Evolutionary conservation across 2,329 filamentous ascomycete genomes (phyloP), one percentile per base, ranked within the genome.

Genomic region (Teratosphaeria zuluensis): DNA sequence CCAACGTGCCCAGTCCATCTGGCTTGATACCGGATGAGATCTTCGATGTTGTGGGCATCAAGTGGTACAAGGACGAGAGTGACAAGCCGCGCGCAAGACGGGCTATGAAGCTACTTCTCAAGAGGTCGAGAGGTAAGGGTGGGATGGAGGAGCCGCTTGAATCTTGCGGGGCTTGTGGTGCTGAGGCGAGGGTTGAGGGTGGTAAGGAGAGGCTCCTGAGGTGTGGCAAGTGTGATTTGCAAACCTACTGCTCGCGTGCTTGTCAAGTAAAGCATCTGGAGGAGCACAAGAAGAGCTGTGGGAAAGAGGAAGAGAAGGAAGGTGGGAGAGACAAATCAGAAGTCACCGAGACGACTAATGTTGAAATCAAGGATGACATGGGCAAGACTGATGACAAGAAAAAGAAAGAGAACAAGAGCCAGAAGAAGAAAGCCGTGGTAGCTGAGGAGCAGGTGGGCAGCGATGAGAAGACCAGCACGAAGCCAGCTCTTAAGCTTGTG

Each of bases 231-330:
- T 69, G 67, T 60, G 64, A 61, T 53, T 51, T 38, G 16, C 57
- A 52, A 35, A 56, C 56, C 28, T 70, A 70, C 60, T 69, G 67
- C 56, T 61, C 62, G 19, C 57, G 51, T 28, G 57, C 64, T 7
- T 70, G 68, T 57, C 66, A 67, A 54, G 63, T 60, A 42, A 57
- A 60, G 30, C 53, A 69, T 56, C 69, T 63, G 62, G 61, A 60
- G 53, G n/a, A 60, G 32, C 68, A 70, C 60, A 67, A 69, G 59
- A 16, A 42, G 35, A 14, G 12, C 3, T 42, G 11, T 42, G 35
- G 11, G 35, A 42, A 42, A 11, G n/a, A 42, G 35, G 11, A 16
- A 16, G 2, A 35, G 33, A 35, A 35, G 35, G n/a, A 42, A 11
- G 11, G 11, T 14, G 33, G 14, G 6, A 35, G 7, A 6, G 33